Base-by-base conservation (phyloP, 1,139 yeast genomes). In the Blastobotrys ciferrii region DNA sequence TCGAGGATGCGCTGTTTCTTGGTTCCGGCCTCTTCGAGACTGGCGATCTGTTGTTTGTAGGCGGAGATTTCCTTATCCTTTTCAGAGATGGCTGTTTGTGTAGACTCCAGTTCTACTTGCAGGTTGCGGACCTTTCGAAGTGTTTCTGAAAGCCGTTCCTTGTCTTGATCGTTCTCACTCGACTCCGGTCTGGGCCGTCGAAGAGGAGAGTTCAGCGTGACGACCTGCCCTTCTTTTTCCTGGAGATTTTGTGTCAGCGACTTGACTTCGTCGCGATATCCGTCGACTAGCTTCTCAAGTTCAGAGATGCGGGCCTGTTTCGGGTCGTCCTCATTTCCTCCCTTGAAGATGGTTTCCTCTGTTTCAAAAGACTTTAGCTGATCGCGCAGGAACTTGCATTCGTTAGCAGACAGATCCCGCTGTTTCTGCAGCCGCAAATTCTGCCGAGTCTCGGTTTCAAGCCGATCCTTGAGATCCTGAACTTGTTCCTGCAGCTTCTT, bases 311-410 rank as follows among this genome's bases (percentile, higher is more conserved):
- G 63, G 19, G 61, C 52, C n/a, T 55, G 41, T 49, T 58, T 58
- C 5, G 40, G 35, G 5, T 53, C 52, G 11, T 48, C 28, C 3
- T 46, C 17, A 7, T 45, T 49, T 17, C 56, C 57, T 42, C 49
- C 38, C 43, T 62, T 52, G 55, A 56, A 53, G 18, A 58, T 48
- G 9, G 62, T 54, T 20, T 65, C 66, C 33, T 62, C 69, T 3
- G 56, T 53, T 48, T 74, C 78, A 32, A 73, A 61, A 3, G 65
- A 61, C 42, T 68, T 64, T 30, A 73, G 53, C 59, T 77, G 80
- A 31, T 72, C 74, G 53, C 88, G 70, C 48, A 86, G 67, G 50
- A 81, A 74, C 48, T 73, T 78, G 25, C 82, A 76, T 60, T 86
- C 94, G 54, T 79, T 80, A n/a, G 67, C 58, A n/a, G 81, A 76